phyloP scores from a whole-genome alignment of 2,329 filamentous ascomycete species.

The Pseudogymnoascus sp. region DNA sequence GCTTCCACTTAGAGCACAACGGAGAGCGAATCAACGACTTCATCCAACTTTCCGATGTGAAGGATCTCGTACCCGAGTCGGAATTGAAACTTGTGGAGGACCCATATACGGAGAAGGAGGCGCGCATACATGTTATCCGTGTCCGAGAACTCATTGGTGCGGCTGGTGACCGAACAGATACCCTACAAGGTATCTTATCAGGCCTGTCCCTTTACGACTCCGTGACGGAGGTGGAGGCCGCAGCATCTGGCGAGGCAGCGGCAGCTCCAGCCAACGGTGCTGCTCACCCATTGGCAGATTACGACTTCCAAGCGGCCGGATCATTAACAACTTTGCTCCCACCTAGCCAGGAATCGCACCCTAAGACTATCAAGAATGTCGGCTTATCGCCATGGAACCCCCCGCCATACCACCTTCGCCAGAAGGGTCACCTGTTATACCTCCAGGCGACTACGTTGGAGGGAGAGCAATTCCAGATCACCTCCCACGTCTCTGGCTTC shows the following conservation, averaged over 20 bases:
- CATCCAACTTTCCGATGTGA: constrained; percentile 81
- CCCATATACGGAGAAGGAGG: constrained; percentile 97
- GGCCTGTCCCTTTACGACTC: constrained; percentile 83
- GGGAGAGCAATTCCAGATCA: constrained; percentile 91
- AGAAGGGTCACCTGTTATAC: constrained; percentile 89
- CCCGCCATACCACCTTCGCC: constrained; percentile 81
- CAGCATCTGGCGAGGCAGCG: constrained; percentile 25
- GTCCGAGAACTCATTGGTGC: constrained; percentile 90
- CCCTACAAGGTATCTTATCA: constrained; percentile 75
- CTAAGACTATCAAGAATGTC: constrained; percentile 86
- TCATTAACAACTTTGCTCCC: constrained; percentile 67
- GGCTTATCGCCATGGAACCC: constrained; percentile 94
- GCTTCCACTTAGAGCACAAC: constrained; percentile 93
- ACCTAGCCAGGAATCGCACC: constrained; percentile 55
- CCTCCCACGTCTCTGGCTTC: constrained; percentile 88
- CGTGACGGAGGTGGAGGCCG: constrained; percentile 44
- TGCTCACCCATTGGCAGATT: constrained; percentile 57
- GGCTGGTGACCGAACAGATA: constrained; percentile 79
- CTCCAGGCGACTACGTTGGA: constrained; percentile 84
- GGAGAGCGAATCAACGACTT: constrained; percentile 92
- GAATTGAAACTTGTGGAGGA: constrained; percentile 82
- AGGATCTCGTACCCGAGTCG: constrained; percentile 67
- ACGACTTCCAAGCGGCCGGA: constrained; percentile 66
- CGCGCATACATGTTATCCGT: constrained; percentile 85
- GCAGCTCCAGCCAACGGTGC: constrained; percentile 36